Conservation (phyloP, 1,284 basidiomycete genomes). For the Ustilago crameri region DNA sequence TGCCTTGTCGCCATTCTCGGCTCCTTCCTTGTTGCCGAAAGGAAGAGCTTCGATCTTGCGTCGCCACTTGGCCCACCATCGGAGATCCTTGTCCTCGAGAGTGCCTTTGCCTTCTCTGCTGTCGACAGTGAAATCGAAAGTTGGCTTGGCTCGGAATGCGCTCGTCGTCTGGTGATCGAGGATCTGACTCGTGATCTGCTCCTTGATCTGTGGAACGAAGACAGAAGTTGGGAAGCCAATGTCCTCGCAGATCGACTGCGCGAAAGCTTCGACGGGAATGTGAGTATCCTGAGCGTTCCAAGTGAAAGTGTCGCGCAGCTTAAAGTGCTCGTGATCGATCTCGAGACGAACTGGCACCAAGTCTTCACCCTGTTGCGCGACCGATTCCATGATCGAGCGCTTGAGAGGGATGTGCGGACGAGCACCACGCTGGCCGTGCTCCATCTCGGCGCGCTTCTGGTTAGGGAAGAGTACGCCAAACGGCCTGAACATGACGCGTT, state of each 20-base stretch:
- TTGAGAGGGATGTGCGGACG: constrained; percentile 50
- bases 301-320: constrained; percentile 93
- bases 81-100: constrained; percentile 41
- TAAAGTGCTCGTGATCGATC: constrained; percentile 88
- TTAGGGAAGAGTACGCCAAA: constrained; percentile 57
- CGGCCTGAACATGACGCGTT: constrained; percentile 42
- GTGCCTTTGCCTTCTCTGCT: constrained; percentile 40
- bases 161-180: constrained; percentile 73
- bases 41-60: constrained; percentile 27
- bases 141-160: constrained; percentile 55
- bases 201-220: constrained; percentile 81
- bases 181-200: constrained; percentile 86
- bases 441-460: constrained; percentile 72
- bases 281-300: constrained; percentile 93
- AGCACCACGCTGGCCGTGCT: constrained; percentile 69
- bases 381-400: constrained; percentile 71
- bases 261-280: constrained; percentile 88
- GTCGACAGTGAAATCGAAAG: constrained; percentile 26
- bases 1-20: constrained; percentile 72
- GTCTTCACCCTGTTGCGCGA: constrained; percentile 77
- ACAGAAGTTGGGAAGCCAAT: constrained; percentile 78
- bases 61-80: constrained; percentile 52
- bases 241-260: constrained; percentile 89
- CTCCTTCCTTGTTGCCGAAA: constrained; percentile 43
- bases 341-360: constrained; percentile 94